These are phyloP conservation scores for Cryptococcus sp. DNA, from an alignment of 1,284 basidiomycete species.

Conservation along the genomic window DNA sequence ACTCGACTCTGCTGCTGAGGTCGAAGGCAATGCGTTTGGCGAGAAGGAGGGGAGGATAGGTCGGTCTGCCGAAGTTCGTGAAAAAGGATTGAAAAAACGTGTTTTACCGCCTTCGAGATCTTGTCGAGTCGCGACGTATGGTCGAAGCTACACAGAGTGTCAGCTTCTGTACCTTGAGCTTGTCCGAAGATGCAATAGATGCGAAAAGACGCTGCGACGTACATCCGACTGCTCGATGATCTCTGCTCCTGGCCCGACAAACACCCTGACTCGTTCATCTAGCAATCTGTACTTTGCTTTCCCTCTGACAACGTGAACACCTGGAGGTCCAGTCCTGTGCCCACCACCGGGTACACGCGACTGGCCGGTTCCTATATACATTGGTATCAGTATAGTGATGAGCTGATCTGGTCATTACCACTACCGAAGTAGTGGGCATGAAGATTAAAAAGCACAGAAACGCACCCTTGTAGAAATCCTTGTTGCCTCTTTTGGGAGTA, in stretches of 20 bases:
- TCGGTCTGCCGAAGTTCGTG: slow-evolving; percentile 12
- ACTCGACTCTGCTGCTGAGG: slow-evolving; percentile 3
- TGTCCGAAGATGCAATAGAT: too few species aligned
- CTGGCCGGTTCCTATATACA: slow-evolving; percentile 71
- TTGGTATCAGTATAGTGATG: neutral
- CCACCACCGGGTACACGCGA: slow-evolving; percentile 72
- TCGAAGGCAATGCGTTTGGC: slow-evolving; percentile 19
- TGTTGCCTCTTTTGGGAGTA: slow-evolving; percentile 81
- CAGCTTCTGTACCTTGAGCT: neutral
- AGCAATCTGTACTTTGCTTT: slow-evolving; percentile 74
- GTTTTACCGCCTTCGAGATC: neutral
- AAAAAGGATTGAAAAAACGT: slow-evolving; percentile 13
- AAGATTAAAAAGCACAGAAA: slow-evolving; percentile 8
- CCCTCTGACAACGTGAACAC: slow-evolving; percentile 72
- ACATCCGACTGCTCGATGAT: slow-evolving; percentile 66
- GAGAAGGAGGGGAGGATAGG: slow-evolving; percentile 34
- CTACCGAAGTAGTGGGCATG: neutral
- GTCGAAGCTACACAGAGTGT: slow-evolving; percentile 52
- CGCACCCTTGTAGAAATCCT: slow-evolving; percentile 89
- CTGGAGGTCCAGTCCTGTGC: slow-evolving; percentile 82
- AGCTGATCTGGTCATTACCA: neutral
- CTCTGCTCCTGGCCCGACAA: slow-evolving; percentile 72
- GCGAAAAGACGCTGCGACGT: slow-evolving; percentile 43
- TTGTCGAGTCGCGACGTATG: slow-evolving; percentile 53
- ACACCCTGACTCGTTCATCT: slow-evolving; percentile 79